Evolutionary conservation across 2,329 filamentous ascomycete genomes (phyloP), one percentile per base, ranked within the genome.

Genomic region (Colletotrichum viniferum): DNA sequence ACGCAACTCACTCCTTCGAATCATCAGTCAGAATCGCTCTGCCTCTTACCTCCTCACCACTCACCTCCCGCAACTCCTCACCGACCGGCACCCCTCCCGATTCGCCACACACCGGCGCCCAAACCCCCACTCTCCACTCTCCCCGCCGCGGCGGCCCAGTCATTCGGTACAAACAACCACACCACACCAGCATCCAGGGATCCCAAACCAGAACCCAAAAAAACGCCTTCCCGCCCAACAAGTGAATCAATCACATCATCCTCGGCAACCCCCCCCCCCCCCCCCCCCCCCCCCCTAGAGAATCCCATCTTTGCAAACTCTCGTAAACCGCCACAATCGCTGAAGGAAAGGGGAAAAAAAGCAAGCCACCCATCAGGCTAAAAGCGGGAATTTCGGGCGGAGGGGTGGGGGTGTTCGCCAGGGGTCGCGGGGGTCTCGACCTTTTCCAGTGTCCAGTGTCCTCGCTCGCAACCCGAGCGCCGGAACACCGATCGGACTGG

Each of bases 311-410:
- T 26, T 13, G n/a, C 55, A 58, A 24, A 58, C 55, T 58, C 13
- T 26, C 24, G 16, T 21, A 58, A 48, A 12, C 43, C 43, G 43
- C 43, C 55, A 58, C 26, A 28, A 24, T 58, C 21, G 26, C 21
- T 24, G 55, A 58, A 58, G 55, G 14, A 13, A 36, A 36, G 14
- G 34, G 34, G 14, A 1, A 36, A 7, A 34, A 28, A 61, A 43
- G 38, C 26, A 28, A 61, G 14, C 10, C 18, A 61, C 32, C 10
- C 58, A 56, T 43, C 28, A 55, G 63, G 71, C 71, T 64, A 43
- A 62, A 73, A 73, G 58, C 67, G 71, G 71, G 24, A 73, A 69
- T 63, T 14, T 52, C 56, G 71, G 38, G 71, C 58, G 30, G 65
- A 18, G 26, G 38, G 43, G 43, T 69, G 63, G 70, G 63, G 65